Percentiles rank a stretch among this genome's conserved stretches.
Evolutionary conservation across 176 grass and related monocot genomes (phyloP).

Genomic region (Carex littledalei): DNA sequence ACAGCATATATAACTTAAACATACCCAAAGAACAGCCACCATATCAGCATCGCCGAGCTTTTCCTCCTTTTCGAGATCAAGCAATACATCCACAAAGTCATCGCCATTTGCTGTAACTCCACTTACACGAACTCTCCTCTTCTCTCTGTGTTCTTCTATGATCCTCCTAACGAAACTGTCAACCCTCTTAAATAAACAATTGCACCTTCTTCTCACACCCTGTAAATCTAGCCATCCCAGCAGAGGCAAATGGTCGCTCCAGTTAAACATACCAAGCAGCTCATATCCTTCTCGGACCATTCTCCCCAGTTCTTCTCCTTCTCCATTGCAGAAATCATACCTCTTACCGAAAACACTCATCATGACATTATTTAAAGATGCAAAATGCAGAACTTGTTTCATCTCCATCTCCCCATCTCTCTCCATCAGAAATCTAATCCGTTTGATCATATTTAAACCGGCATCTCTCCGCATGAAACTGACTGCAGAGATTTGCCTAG

Average conservation of each 20-base stretch:
- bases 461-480: slow-evolving; percentile 12
- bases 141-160: slow-evolving; percentile 28
- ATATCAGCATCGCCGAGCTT: slow-evolving; percentile 31
- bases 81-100: slow-evolving; percentile 31
- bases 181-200: slow-evolving; percentile 10
- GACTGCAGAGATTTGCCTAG: slow-evolving; percentile 25
- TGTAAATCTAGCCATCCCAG: slow-evolving; percentile 34
- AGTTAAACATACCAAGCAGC: slow-evolving; percentile 32
- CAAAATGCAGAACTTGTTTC: slow-evolving; percentile 27
- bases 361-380: slow-evolving; percentile 21
- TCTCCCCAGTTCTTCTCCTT: slow-evolving; percentile 25
- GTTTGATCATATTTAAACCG: slow-evolving; percentile 17
- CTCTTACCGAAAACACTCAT: slow-evolving; percentile 33
- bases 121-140: background rate
- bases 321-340: slow-evolving; percentile 22
- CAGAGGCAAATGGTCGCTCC: slow-evolving; percentile 32
- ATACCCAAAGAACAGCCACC: slow-evolving; percentile 35
- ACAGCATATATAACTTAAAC: background rate
- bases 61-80: slow-evolving; percentile 17
- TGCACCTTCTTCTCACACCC: slow-evolving; percentile 28
- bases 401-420: slow-evolving; percentile 5
- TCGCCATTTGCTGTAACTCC: background rate
- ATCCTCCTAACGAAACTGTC: slow-evolving; percentile 23
- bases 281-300: slow-evolving; percentile 33
- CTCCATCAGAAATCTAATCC: slow-evolving; percentile 10